Evolutionary conservation across 129 eudicot species (phyloP), one percentile per base, ranked within the genome.

Genomic region (Rutidosis leptorrhynchoides): DNA sequence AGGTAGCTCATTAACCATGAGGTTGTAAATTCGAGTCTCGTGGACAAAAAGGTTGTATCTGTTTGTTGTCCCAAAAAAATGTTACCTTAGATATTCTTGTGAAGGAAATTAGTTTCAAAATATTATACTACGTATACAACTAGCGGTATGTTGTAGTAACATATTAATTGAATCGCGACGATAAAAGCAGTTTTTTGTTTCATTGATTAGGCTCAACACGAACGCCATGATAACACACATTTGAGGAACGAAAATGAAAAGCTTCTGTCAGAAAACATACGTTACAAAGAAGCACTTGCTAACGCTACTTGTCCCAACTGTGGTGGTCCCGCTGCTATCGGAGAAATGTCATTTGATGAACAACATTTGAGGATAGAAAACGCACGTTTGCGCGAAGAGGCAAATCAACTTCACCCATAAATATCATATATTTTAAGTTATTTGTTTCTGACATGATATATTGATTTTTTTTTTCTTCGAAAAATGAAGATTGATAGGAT

Each of bases 271-370:
- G 99, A 94, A 58, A 94, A 94, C 72, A 83, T 89, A 10, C 73
- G 99, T 29, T 94, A 78, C 79, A 94, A 94, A 78, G 99, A 94
- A 78, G 95, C 99, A 21, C 86, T 94, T 14, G 80, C 81, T 52
- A 94, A 84, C 26, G 95, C 97, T 12, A 80, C 86, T 27, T 94
- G 99, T 67, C 99, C 99, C 14, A 89, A 82, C 75, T 94, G 99
- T 40, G 99, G 99, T 4, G 97, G 99, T 40, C 99, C 99, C 0
- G 97, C 99, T 54, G 82, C 95, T 49, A 74, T 94, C 10, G 99
- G 99, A 23, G 99, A 94, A 69, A 94, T 89, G 97, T 94, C 99
- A 2, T 89, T 89, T 33, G 99, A 94, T 58, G 99, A 94, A 70
- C 99, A 94, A 26, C 97, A 94, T 57, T 69, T 94, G 65, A 82